Base-by-base conservation (phyloP, 1,284 basidiomycete species). In the Pterula multifida region DNA sequence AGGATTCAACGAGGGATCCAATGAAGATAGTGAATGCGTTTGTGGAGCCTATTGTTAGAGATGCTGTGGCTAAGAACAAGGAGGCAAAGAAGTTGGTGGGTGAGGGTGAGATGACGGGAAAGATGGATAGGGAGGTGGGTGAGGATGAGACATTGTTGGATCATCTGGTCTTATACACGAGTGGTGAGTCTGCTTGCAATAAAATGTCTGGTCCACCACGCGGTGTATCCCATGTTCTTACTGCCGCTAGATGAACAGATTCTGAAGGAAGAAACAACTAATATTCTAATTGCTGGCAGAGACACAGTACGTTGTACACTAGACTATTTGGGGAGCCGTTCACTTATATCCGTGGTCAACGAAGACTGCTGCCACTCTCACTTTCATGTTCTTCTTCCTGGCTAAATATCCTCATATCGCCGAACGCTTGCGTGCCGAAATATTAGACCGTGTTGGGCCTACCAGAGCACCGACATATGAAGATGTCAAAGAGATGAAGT, bases 1-100 rank as follows among this genome's bases (percentile, higher is more conserved):
- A 54, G 36, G 64, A 70, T 56, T 57, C 55, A 13, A 55, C 64
- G 25, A 55, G 55, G 52, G 56, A 60, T 42, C 48, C 59, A 13
- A 68, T 68, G 62, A 47, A 53, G 15, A 56, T 66, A 24, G 63
- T 68, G n/a, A 52, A 63, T 44, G 53, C 52, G 3, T 69, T 61
- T 48, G 59, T 70, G 19, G 56, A 67, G 46, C 67, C 68, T 1
- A 68, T 67, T 28, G 45, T 67, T 35, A 48, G 57, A 50, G 60
- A 64, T 19, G 65, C 65, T 0, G 39, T 67, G 39, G 48, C 54
- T 32, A 65, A 59, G 52, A 60, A 62, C 46, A 54, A 54, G 48
- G 50, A 24, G 13, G 15, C 51, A 45, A 56, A 57, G 47, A 51
- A 52, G 47, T 51, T 42, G 17, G n/a, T n/a, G n/a, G 55, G 52